Conservation (phyloP, 2,329 filamentous ascomycete genomes). For the Passalora sequoiae region DNA sequence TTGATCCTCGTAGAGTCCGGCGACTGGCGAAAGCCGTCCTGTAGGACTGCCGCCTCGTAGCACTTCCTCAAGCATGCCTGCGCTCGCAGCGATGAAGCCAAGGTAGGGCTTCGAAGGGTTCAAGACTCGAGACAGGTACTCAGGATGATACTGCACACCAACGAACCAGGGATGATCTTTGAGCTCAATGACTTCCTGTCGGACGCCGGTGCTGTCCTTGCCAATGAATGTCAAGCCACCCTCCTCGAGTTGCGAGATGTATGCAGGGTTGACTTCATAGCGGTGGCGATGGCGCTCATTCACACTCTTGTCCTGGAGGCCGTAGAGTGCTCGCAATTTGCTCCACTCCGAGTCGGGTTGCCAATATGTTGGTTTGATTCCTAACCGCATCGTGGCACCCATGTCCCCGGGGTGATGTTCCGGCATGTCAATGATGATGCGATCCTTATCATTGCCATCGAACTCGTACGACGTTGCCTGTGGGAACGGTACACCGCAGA, state of each 20-base stretch:
- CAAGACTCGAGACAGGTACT: conserved; percentile 73
- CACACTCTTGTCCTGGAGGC: conserved; percentile 41
- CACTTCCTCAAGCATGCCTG: conserved; percentile 57
- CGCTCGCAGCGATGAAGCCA: conserved; percentile 75
- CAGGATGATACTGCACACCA: conserved; percentile 82
- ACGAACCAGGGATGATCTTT: conserved; percentile 81
- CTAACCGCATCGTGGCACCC: conserved; percentile 83
- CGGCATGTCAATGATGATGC: conserved; percentile 86
- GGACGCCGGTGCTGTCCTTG: conserved; percentile 70
- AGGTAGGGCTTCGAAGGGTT: conserved; percentile 71
- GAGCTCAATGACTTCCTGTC: conserved; percentile 80
- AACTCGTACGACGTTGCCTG: conserved; percentile 55
- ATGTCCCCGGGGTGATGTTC: conserved; percentile 72
- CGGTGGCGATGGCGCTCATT: conserved; percentile 78
- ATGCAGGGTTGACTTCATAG: conserved; percentile 83
- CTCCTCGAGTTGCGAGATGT: conserved; percentile 62
- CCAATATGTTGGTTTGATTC: conserved; percentile 68
- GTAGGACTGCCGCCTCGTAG: conserved; percentile 25
- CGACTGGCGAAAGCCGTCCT: conserved; percentile 16
- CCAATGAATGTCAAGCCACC: conserved; percentile 71
- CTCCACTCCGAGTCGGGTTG: conserved; percentile 72
- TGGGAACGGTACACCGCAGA: conserved; percentile 56
- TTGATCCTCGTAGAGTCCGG: conserved; percentile 10
- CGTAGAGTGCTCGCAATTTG: conserved; percentile 70
- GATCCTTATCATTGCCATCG: conserved; percentile 56